A percentile compares a stretch with the other conserved stretches of the same genome.
phyloP scores from a whole-genome alignment of 306 rosid genomes.

The Cicer judaicum region DNA sequence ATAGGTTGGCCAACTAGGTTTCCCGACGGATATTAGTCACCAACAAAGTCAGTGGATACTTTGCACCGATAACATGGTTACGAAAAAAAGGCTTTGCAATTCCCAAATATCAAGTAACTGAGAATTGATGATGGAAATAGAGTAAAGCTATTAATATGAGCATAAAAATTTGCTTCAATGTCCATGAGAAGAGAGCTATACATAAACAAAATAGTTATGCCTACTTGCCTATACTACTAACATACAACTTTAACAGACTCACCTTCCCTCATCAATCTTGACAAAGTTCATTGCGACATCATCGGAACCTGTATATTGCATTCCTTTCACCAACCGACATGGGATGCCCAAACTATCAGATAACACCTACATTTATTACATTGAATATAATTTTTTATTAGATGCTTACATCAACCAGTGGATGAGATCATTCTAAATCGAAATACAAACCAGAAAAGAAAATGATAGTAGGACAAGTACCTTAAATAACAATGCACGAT shows the following conservation, averaged over 20 bases:
- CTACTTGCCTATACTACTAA: constrained; percentile 36
- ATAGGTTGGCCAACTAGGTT: too few species aligned
- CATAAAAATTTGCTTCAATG: constrained; percentile 13
- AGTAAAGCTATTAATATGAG: constrained; percentile 1
- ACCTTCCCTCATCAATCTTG: constrained; percentile 89
- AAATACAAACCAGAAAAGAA: constrained; percentile 35
- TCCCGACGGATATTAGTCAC: too few species aligned
- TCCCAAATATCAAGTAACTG: constrained; percentile 27
- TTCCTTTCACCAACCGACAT: constrained; percentile 91
- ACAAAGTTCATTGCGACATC: constrained; percentile 95
- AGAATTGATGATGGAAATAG: constrained; percentile 20
- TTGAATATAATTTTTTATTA: not conserved
- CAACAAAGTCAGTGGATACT: too few species aligned
- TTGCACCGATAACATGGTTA: too few species aligned
- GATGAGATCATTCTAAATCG: constrained; percentile 29
- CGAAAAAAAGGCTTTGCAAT: constrained; percentile 33
- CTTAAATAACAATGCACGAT: constrained; percentile 97
- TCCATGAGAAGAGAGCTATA: constrained; percentile 24
- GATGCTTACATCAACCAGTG: constrained; percentile 24
- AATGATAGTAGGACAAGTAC: constrained; percentile 48
- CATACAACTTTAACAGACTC: constrained; percentile 43
- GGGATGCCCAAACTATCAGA: constrained; percentile 90
- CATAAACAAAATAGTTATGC: constrained; percentile 16
- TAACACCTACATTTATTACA: constrained; percentile 66
- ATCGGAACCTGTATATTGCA: constrained; percentile 84